Evolutionary conservation across 345 rosid species (phyloP), one percentile per base, ranked within the genome.

Genomic region (Draba incana): DNA sequence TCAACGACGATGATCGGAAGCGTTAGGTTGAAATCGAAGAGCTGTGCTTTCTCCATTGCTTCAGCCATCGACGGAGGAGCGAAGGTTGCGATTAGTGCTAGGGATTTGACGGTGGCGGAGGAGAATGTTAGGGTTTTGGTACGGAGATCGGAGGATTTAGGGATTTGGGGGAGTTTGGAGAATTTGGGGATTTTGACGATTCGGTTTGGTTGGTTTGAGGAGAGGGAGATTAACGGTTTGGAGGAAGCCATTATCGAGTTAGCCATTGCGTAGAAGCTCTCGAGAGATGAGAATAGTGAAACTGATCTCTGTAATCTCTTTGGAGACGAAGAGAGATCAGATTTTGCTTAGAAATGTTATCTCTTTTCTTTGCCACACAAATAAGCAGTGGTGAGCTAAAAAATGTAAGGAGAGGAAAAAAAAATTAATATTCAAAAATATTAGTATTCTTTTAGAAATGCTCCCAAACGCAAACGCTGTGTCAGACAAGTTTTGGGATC

Each of bases 21-120:
- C 15, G 97, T 93, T 2, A 93, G 72, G 80, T 93, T 84, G 90
- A 90, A 94, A 69, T 94, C 99, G 81, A 94, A 94, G 47, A 94
- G 96, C 11, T 88, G 81, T 0, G 97, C 99, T 10, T 94, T 94
- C 64, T 91, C 95, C 33, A 89, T 80, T 42, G 87, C 95, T 14
- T 10, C 97, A 2, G 99, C 97, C 13, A 94, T 67, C 3, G 95
- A 84, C 2, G 97, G 93, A 3, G 91, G 89, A n/a, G 85, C 83
- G 35, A 81, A 79, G 39, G 85, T 58, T 28, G 94, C 88, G 44
- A 84, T 58, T 73, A 87, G 70, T 49, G 90, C 87, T 78, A 85
- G 62, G 56, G 91, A 83, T 75, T 87, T 92, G 38, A 76, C 74
- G 50, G 90, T 62, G 37, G 84, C 30, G 61, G 84, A 64, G 20